Evolutionary conservation across 495 filamentous ascomycete species (phyloP), one percentile per base, ranked within the genome.

Genomic region (Cudoniella acicularis): DNA sequence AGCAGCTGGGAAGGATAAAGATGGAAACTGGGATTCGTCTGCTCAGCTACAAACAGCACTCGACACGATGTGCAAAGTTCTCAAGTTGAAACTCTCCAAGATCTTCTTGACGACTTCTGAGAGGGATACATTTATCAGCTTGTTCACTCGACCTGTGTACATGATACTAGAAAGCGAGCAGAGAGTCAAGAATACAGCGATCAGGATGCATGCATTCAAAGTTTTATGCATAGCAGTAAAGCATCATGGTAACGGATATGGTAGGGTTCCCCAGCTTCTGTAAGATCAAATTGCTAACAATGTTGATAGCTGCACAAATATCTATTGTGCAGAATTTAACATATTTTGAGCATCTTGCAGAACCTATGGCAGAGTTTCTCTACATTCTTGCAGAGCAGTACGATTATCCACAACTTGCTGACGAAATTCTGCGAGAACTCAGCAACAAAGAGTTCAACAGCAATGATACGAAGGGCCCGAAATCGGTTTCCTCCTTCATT

Each of bases 361-460:
- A 99, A 69, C 95, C 95, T 0, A 99, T 99, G 94, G 95, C 94
- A 20, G 94, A 99, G 71, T 96, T 98, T 65, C 76, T 98, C 0
- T 92, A 98, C 62, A 99, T 99, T 64, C 79, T 99, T 22, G 83
- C 90, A 0, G 92, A 98, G 67, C 91, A 97, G 81, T 99, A 98
- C 75, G 94, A 99, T 73, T 96, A 97, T 67, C 90, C 92, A 9
- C 94, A 99, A 67, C 79, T 99, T 6, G 86, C 91, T 0, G 95
- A 98, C 71, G 95, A 98, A 69, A 89, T 98, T 48, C 70, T 98
- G 49, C 87, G 89, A 68, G 94, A 99, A 59, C 81, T 99, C 56
- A 93, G 90, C 71, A 96, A 91, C 69, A 98, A 96, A 66, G 95
- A 98, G 66, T 99, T 97, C 75, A 96, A 93, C 66, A 92, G 84